Conservation (phyloP, 768 basidiomycete genomes). For the Ramaria sp. region DNA sequence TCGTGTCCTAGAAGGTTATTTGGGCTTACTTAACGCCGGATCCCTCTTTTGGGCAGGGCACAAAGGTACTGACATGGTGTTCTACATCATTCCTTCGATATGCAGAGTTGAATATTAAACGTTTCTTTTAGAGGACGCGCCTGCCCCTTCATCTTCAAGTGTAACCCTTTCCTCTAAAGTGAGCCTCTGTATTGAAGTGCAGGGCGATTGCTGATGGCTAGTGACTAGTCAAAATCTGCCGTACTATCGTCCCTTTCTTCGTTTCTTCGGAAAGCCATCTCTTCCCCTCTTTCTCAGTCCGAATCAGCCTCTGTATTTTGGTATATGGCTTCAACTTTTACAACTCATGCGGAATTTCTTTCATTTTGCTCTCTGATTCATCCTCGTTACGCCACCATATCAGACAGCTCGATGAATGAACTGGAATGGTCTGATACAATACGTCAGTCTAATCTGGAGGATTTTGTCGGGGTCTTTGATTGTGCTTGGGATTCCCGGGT, state of each 20-base stretch:
- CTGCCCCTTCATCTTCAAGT: constrained; percentile 38
- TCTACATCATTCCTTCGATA: background rate
- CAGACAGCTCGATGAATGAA: background rate
- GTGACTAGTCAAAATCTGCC: constrained; percentile 61
- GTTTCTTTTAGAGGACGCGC: constrained; percentile 18
- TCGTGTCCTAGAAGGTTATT: constrained; percentile 67
- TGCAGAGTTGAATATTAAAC: background rate
- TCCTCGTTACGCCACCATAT: constrained; percentile 13
- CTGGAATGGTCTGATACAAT: constrained; percentile 1
- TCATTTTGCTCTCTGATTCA: constrained; percentile 41
- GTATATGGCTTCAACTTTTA: constrained; percentile 58
- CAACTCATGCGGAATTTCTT: constrained; percentile 36
- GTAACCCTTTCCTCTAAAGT: constrained; percentile 38
- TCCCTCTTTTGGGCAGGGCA: constrained; percentile 38
- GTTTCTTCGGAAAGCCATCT: constrained; percentile 46
- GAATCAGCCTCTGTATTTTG: constrained; percentile 35
- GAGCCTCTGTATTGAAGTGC: constrained; percentile 17
- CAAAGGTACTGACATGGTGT: constrained; percentile 13
- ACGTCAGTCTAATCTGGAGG: constrained; percentile 23
- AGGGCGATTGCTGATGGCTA: background rate
- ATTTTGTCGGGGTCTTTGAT: background rate
- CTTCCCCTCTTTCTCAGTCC: constrained; percentile 12
- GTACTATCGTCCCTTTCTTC: constrained; percentile 60
- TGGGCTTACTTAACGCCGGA: constrained; percentile 65
- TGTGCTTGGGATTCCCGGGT: constrained; percentile 13